These are phyloP conservation scores for Fusarium nurragi DNA, from an alignment of 2,329 filamentous ascomycete genomes.

Conservation along the genomic window DNA sequence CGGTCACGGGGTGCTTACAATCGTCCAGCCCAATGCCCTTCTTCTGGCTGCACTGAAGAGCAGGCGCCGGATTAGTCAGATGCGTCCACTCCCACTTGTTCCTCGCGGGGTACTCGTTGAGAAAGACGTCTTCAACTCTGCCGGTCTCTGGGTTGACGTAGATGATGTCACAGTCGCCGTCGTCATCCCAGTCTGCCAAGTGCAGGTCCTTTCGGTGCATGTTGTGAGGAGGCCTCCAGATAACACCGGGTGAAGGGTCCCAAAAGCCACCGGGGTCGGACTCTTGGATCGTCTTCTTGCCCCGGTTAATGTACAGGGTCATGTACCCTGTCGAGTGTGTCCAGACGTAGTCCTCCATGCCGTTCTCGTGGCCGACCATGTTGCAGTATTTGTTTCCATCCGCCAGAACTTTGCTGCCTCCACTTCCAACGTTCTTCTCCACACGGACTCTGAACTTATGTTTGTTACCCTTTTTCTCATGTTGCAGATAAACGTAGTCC, in stretches of 20 bases:
- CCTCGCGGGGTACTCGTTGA: too few species aligned
- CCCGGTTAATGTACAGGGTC: background rate
- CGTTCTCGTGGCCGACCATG: slow-evolving; percentile 21
- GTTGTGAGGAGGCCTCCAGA: background rate
- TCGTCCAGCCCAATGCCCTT: too few species aligned
- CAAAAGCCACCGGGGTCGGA: background rate
- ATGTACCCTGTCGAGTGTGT: background rate
- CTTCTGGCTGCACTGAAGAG: too few species aligned
- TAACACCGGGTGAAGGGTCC: background rate
- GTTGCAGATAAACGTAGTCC: background rate
- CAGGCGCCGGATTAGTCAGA: too few species aligned
- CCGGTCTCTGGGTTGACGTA: too few species aligned
- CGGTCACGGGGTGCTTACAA: too few species aligned
- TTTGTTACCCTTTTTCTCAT: background rate
- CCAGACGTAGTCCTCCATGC: slow-evolving; percentile 13
- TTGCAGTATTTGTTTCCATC: slow-evolving; percentile 17
- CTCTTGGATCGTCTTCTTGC: background rate
- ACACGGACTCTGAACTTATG: background rate
- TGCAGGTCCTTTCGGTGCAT: slow-evolving; percentile 46
- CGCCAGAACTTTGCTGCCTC: background rate
- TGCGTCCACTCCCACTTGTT: too few species aligned
- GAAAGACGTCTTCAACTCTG: too few species aligned
- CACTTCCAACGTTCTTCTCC: background rate
- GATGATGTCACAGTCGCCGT: slow-evolving; percentile 47
- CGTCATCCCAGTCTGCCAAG: slow-evolving; percentile 51